These are phyloP conservation scores for Aspergillus avenaceus DNA, from an alignment of 495 filamentous ascomycete genomes.

Conservation along the genomic window DNA sequence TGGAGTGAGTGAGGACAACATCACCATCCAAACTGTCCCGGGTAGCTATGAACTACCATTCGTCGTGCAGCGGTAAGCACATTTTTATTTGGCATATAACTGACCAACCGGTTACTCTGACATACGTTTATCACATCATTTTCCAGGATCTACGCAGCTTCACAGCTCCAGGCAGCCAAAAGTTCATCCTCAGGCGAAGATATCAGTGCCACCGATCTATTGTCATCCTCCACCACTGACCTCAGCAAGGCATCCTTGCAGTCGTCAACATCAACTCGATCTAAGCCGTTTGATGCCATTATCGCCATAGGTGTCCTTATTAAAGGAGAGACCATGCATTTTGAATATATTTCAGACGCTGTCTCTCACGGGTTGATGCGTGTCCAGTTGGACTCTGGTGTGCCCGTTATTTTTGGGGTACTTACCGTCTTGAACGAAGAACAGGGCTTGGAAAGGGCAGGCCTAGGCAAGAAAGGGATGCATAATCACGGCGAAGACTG, in stretches of 20 bases:
- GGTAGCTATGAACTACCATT: constrained; percentile 92
- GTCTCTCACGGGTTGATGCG: constrained; percentile 91
- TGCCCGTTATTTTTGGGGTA: constrained; percentile 89
- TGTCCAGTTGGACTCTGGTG: constrained; percentile 79
- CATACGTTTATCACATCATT: not conserved
- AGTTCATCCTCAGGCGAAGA: constrained; percentile 51
- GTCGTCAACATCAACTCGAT: constrained; percentile 25
- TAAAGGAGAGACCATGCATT: constrained; percentile 98
- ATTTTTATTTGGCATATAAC: not conserved
- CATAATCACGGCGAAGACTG: constrained; percentile 90
- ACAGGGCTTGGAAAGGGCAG: constrained; percentile 83
- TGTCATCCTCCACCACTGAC: constrained; percentile 64
- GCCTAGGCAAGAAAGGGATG: constrained; percentile 52
- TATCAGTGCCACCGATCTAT: constrained; percentile 73
- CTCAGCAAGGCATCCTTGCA: constrained; percentile 36
- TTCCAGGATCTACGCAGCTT: constrained; percentile 74
- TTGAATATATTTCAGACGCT: constrained; percentile 94
- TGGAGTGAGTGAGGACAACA: constrained; percentile 84
- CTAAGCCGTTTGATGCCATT: constrained; percentile 79
- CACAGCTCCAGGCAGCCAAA: constrained; percentile 70
- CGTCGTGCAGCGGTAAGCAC: constrained; percentile 70
- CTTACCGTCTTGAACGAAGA: constrained; percentile 85
- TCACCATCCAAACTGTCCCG: constrained; percentile 82
- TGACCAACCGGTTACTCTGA: not conserved
- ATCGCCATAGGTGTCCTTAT: constrained; percentile 95